phyloP scores from a whole-genome alignment of 768 basidiomycete genomes.

The Nidularia pulvinata region DNA sequence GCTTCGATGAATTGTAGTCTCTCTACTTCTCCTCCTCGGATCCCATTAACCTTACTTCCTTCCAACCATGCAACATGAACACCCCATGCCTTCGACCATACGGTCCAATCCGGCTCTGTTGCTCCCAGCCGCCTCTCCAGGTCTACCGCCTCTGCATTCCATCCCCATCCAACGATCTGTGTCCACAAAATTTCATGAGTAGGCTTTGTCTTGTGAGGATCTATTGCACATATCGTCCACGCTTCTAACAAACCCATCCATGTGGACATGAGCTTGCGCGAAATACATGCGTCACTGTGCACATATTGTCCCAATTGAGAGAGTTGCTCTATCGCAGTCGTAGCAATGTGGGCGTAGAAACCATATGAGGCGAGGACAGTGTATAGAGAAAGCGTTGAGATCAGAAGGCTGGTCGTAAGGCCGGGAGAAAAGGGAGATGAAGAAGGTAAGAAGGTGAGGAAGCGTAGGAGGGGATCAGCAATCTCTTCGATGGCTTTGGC shows the following conservation, averaged over 20 bases:
- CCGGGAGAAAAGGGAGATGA: constrained; percentile 35
- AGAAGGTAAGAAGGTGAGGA: constrained; percentile 56
- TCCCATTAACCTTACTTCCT: constrained; percentile 72
- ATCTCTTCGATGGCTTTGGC: constrained; percentile 56
- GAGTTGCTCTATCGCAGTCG: constrained; percentile 61
- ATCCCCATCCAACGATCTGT: constrained; percentile 78
- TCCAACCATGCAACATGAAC: constrained; percentile 71
- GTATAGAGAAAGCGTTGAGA: constrained; percentile 64
- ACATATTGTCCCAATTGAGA: constrained; percentile 46
- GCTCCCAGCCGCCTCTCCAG: constrained; percentile 29
- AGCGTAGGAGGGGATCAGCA: constrained; percentile 72
- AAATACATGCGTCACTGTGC: constrained; percentile 31
- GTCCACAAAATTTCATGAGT: constrained; percentile 91
- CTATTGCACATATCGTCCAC: constrained; percentile 85
- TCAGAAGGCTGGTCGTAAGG: constrained; percentile 49
- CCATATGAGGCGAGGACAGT: constrained; percentile 74
- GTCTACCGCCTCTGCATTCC: constrained; percentile 59
- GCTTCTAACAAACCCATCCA: constrained; percentile 63
- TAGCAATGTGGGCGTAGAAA: constrained; percentile 67
- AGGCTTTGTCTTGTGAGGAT: constrained; percentile 88
- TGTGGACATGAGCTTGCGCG: constrained; percentile 33
- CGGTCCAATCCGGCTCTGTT: constrained; percentile 25
- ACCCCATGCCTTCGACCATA: constrained; percentile 54
- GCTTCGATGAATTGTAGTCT: constrained; percentile 35
- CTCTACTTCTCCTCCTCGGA: constrained; percentile 67